A percentile compares a stretch with the other conserved stretches of the same genome.
These are phyloP conservation scores for Zygosaccharomyces gambellarensis DNA, from an alignment of 805 yeast genomes.

Conservation along the genomic window DNA sequence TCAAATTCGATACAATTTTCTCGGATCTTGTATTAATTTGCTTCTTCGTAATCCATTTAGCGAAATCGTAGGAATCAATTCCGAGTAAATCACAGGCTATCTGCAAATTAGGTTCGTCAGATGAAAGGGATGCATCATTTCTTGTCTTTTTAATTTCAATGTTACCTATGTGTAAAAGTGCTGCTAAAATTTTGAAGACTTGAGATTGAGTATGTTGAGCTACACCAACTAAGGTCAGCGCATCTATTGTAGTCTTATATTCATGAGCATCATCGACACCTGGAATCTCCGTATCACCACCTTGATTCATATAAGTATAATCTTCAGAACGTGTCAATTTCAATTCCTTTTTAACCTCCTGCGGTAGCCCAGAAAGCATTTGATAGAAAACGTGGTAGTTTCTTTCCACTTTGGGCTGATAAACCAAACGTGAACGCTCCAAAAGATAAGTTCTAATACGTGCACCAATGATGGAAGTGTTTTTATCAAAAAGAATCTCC, in stretches of 20 bases:
- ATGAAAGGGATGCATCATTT: slow-evolving; percentile 71
- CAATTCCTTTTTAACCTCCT: slow-evolving; percentile 49
- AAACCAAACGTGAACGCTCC: slow-evolving; percentile 90
- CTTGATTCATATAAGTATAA: slow-evolving; percentile 82
- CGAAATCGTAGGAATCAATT: slow-evolving; percentile 63
- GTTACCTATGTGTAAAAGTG: slow-evolving; percentile 88
- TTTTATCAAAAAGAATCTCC: slow-evolving; percentile 76
- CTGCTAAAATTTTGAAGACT: slow-evolving; percentile 78
- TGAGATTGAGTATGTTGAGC: slow-evolving; percentile 51
- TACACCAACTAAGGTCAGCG: slow-evolving; percentile 77
- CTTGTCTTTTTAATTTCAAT: slow-evolving; percentile 81
- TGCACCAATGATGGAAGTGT: slow-evolving; percentile 88
- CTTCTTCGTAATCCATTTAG: slow-evolving; percentile 90
- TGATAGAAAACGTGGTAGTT: slow-evolving; percentile 96
- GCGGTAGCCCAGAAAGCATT: slow-evolving; percentile 64
- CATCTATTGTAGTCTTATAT: slow-evolving; percentile 67
- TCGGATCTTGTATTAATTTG: slow-evolving; percentile 92
- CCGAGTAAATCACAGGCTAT: slow-evolving; percentile 85
- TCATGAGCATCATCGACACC: slow-evolving; percentile 82
- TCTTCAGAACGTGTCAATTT: slow-evolving; percentile 62
- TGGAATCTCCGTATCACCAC: slow-evolving; percentile 64
- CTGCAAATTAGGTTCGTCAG: slow-evolving; percentile 81
- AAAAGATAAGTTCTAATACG: slow-evolving; percentile 85
- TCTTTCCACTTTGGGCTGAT: slow-evolving; percentile 83
- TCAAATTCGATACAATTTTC: slow-evolving; percentile 79